Evolutionary conservation across 441 rosid species (phyloP).

Genomic region (Populus hybrid): DNA sequence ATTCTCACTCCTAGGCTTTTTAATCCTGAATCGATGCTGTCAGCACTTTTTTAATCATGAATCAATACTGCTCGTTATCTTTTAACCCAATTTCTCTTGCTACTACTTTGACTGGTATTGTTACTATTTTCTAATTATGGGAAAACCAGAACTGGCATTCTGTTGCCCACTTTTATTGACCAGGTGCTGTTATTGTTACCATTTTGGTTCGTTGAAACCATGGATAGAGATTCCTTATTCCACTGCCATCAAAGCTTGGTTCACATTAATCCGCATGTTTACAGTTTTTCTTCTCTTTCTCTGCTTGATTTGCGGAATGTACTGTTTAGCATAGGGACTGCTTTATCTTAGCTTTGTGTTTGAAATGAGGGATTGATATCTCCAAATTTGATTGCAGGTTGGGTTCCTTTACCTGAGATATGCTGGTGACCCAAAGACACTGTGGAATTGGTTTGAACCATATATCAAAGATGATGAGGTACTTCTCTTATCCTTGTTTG

Average conservation of each 20-base stretch:
- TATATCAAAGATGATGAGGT: slow-evolving; percentile 96
- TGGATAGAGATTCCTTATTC: slow-evolving; percentile 9
- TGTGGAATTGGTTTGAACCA: slow-evolving; percentile 95
- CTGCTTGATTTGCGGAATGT: slow-evolving; percentile 12
- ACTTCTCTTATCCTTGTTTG: slow-evolving; percentile 9
- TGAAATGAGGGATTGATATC: slow-evolving; percentile 25
- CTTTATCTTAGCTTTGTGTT: slow-evolving; percentile 14
- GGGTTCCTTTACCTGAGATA: slow-evolving; percentile 96
- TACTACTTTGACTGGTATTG: slow-evolving; percentile 16
- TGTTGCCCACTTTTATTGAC: slow-evolving; percentile 7
- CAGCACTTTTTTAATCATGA: neutral
- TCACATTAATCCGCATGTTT: slow-evolving; percentile 9
- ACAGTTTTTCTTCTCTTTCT: neutral
- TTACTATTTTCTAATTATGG: slow-evolving; percentile 8
- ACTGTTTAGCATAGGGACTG: slow-evolving; percentile 10
- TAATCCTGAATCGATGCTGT: neutral
- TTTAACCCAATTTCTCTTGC: neutral
- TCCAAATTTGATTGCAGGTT: slow-evolving; percentile 48
- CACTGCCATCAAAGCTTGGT: slow-evolving; percentile 15
- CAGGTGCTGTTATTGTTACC: slow-evolving; percentile 12
- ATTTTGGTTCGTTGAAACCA: slow-evolving; percentile 17
- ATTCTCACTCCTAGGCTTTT: slow-evolving; percentile 33
- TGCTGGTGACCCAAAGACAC: slow-evolving; percentile 84
- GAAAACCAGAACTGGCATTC: slow-evolving; percentile 12
- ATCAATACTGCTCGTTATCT: neutral